A percentile compares a stretch with the other conserved stretches of the same genome.
phyloP scores from a whole-genome alignment of 257 asterid species.

The Solanum microdontum region DNA sequence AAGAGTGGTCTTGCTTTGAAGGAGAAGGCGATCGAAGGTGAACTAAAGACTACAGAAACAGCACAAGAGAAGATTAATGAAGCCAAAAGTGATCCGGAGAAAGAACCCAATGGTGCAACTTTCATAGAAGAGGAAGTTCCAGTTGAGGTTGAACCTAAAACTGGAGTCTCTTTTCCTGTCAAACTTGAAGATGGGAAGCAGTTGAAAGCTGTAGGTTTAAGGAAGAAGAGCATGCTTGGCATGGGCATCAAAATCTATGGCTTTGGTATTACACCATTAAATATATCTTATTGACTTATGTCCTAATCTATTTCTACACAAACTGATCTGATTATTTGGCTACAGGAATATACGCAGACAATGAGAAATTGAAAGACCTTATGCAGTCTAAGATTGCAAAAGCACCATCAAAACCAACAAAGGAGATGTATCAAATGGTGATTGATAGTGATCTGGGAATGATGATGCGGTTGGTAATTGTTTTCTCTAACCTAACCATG shows the following conservation, averaged over 20 bases:
- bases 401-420: constrained; percentile 56
- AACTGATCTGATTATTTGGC: not conserved
- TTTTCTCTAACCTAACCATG: constrained; percentile 57
- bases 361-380: constrained; percentile 39
- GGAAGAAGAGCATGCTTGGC: constrained; percentile 78
- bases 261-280: constrained; percentile 28
- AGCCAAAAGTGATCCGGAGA: constrained; percentile 3
- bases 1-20: constrained; percentile 21
- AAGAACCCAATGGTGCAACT: constrained; percentile 13
- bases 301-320: not conserved
- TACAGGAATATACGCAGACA: constrained; percentile 66
- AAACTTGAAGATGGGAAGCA: constrained; percentile 42
- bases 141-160: constrained; percentile 45
- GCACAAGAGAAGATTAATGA: constrained; percentile 19
- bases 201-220: constrained; percentile 48
- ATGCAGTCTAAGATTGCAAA: constrained; percentile 33
- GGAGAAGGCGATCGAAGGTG: constrained; percentile 8
- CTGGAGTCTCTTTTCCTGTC: constrained; percentile 57
- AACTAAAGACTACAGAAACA: not conserved
- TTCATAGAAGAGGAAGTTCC: constrained; percentile 33
- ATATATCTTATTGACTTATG: not conserved
- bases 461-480: constrained; percentile 53
- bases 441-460: constrained; percentile 50
- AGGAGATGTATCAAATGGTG: constrained; percentile 54
- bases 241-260: constrained; percentile 55